Conservation (phyloP, 371 early-diverging fungal species). For the Capillidium rhysosporum region DNA sequence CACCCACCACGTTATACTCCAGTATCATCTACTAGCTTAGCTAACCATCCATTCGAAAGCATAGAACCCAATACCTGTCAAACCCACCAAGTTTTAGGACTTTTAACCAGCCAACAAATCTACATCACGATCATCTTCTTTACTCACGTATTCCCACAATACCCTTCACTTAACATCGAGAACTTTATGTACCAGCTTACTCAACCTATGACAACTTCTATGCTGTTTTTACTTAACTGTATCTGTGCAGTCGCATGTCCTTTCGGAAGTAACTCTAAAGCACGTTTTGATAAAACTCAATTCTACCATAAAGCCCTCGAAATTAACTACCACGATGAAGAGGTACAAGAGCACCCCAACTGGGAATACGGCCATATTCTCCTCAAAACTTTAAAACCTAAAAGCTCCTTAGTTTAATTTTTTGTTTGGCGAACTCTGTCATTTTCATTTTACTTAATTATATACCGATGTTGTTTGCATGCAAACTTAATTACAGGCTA, state of each 20-base stretch:
- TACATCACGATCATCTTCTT: slow-evolving; percentile 4
- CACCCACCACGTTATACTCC: not conserved
- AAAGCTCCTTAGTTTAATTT: not conserved
- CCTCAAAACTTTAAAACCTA: slow-evolving; percentile 2
- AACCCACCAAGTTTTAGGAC: not conserved
- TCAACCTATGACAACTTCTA: not conserved
- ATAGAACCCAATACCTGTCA: not conserved
- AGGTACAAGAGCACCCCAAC: not conserved
- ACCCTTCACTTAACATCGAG: not conserved
- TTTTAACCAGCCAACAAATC: slow-evolving; percentile 7
- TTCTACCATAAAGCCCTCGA: slow-evolving; percentile 6
- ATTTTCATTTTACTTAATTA: too few species aligned
- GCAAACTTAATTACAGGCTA: too few species aligned
- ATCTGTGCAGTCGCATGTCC: slow-evolving; percentile 3
- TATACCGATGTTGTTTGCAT: too few species aligned
- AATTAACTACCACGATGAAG: slow-evolving; percentile 1
- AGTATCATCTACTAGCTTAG: not conserved
- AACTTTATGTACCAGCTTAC: slow-evolving; percentile 1
- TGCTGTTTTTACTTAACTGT: slow-evolving; percentile 1
- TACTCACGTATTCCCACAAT: not conserved
- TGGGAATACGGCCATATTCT: slow-evolving; percentile 1
- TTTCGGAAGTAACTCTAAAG: not conserved
- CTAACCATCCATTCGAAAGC: slow-evolving; percentile 2
- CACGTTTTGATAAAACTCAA: slow-evolving; percentile 4
- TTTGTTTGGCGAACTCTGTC: too few species aligned